Evolutionary conservation across 805 yeast genomes (phyloP), one percentile per base, ranked within the genome.

Genomic region (Candida succiphila): DNA sequence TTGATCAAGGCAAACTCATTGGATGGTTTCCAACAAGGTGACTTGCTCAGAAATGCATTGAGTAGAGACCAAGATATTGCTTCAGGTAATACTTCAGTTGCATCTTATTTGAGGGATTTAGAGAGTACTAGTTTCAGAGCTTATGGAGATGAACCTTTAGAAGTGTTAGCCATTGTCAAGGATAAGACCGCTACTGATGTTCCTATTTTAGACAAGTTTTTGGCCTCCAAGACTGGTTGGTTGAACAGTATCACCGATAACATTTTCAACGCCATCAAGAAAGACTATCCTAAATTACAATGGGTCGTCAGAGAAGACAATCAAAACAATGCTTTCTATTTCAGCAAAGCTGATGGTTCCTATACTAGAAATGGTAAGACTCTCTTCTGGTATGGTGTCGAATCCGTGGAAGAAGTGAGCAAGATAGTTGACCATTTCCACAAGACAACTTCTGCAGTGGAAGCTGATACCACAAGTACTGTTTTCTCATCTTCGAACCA

Each of bases 211-310:
- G 95, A 85, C 56, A 86, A 84, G 61, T 86, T 92, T 54, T 66
- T 87, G 44, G 85, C 94, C 17, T 73, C 94, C 17, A 79, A 82
- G 55, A 72, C 81, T 35, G 97, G 97, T 30, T 92, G 99, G 99
- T 78, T 89, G 54, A 92, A 92, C 64, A 89, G 89, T 44, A 96
- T 92, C 35, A 82, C 95, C 37, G 99, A 92, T 54, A 89, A 88
- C 59, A 81, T 92, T 33, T 92, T 94, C 73, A 72, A 69, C 34
- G 76, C 94, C 13, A 69, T 92, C 47, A 75, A 69, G 47, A 78
- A 77, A 46, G 95, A 88, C 52, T 81, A 73, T 58, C 46, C 67
- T 23, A 58, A 78, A 6, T 67, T 92, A 48, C 87, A 78, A 58
- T 92, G 98, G 98, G 71, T 77, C 31, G 89, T 86, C 31, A 70